phyloP scores from a whole-genome alignment of 768 basidiomycete species.

The Kwoniella shandongensis region DNA sequence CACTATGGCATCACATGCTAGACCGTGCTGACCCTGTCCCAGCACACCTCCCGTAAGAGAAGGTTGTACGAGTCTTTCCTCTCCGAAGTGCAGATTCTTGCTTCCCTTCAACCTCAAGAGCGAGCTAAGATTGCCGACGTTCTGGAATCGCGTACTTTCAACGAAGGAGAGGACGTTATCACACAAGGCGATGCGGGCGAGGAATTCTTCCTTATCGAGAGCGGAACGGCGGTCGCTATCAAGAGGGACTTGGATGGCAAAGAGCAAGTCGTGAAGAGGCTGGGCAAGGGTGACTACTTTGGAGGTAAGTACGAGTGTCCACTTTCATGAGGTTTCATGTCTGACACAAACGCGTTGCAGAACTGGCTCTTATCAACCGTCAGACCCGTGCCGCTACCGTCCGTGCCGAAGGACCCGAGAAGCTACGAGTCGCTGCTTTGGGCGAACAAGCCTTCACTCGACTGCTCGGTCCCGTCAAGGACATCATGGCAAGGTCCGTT shows the following conservation, averaged over 20 bases:
- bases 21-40: conserved; percentile 4
- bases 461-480: conserved; percentile 83
- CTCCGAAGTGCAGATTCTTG: conserved; percentile 80
- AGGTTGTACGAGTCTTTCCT: conserved; percentile 97
- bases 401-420: conserved; percentile 66
- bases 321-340: too few relatives aligned
- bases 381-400: conserved; percentile 96
- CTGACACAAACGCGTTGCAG: too few relatives aligned
- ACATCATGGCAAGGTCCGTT: conserved; percentile 80
- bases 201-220: conserved; percentile 96
- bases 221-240: conserved; percentile 83
- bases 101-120: conserved; percentile 80
- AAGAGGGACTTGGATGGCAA: conserved; percentile 62
- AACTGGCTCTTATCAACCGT: conserved; percentile 82
- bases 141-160: conserved; percentile 75
- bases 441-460: conserved; percentile 92
- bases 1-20: too few relatives aligned
- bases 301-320: conserved; percentile 66
- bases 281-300: conserved; percentile 94
- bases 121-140: conserved; percentile 97
- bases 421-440: conserved; percentile 88
- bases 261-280: conserved; percentile 66
- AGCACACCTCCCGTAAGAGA: conserved; percentile 78
- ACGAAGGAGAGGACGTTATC: conserved; percentile 83
- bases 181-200: conserved; percentile 92